These are phyloP conservation scores for Ampelocalamus luodianensis DNA, from an alignment of 176 grass and related monocot genomes.

Conservation along the genomic window DNA sequence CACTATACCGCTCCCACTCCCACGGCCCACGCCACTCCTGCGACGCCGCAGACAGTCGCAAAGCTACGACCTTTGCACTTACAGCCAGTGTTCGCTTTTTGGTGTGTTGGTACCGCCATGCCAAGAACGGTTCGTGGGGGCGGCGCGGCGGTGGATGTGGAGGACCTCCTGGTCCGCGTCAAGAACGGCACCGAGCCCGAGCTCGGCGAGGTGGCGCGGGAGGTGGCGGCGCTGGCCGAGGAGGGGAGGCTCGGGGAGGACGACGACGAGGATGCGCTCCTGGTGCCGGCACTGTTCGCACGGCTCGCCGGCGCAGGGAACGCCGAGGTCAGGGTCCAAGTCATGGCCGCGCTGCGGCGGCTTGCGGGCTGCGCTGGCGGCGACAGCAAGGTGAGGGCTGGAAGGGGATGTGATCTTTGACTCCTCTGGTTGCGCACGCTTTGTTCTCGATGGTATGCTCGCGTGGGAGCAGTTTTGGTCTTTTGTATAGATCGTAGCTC, in stretches of 20 bases:
- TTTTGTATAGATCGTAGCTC: neutral
- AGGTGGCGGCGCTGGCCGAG: slow-evolving; percentile 43
- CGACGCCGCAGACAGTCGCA: neutral
- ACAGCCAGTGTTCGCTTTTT: neutral
- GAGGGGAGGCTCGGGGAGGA: slow-evolving; percentile 54
- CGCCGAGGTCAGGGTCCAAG: slow-evolving; percentile 53
- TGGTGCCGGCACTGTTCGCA: slow-evolving; percentile 54
- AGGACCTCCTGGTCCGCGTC: slow-evolving; percentile 66
- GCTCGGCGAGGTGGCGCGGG: slow-evolving; percentile 44
- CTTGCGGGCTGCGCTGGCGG: slow-evolving; percentile 42
- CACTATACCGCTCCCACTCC: neutral
- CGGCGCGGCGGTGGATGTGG: slow-evolving; percentile 46
- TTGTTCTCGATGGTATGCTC: slow-evolving; percentile 33
- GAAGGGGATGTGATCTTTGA: neutral
- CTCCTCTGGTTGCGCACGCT: neutral
- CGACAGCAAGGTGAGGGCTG: slow-evolving; percentile 65
- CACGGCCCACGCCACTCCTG: neutral
- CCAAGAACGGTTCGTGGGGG: neutral
- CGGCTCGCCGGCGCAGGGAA: slow-evolving; percentile 45
- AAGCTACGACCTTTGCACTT: neutral
- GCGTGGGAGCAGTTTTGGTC: neutral
- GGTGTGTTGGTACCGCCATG: slow-evolving; percentile 33
- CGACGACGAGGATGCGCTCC: slow-evolving; percentile 59
- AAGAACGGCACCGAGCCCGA: slow-evolving; percentile 54
- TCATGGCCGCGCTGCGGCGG: slow-evolving; percentile 58